These are phyloP conservation scores for Rhodotorula kratochvilovae DNA, from an alignment of 768 basidiomycete species.

Conservation along the genomic window DNA sequence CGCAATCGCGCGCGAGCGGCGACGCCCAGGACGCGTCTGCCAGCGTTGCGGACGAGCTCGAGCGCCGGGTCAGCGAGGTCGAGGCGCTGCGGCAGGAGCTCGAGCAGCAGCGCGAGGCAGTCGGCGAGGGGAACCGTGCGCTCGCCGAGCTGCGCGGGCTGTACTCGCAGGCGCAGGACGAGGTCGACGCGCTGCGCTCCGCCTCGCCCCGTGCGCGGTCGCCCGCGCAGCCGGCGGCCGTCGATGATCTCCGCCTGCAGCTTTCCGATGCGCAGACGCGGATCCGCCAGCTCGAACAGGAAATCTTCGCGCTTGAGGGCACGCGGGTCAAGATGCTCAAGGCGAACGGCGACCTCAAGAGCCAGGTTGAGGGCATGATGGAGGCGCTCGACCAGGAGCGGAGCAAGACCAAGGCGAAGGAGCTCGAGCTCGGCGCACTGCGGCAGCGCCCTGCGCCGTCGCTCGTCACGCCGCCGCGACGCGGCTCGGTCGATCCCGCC, in stretches of 20 bases:
- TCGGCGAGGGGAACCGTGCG: slow-evolving; percentile 36
- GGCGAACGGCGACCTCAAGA: slow-evolving; percentile 38
- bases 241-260: slow-evolving; percentile 66
- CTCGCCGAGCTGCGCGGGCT: slow-evolving; percentile 22
- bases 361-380: slow-evolving; percentile 34
- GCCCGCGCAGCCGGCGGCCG: background rate
- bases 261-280: slow-evolving; percentile 73
- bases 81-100: slow-evolving; percentile 21
- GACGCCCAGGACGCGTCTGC: slow-evolving; percentile 9
- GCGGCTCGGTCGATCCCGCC: background rate
- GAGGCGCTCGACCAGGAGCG: slow-evolving; percentile 36
- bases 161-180: slow-evolving; percentile 19
- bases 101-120: slow-evolving; percentile 44
- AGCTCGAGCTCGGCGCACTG: background rate
- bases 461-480: background rate
- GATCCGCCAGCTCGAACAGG: slow-evolving; percentile 69
- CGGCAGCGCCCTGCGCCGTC: background rate
- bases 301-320: slow-evolving; percentile 68
- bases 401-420: slow-evolving; percentile 4
- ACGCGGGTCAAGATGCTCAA: slow-evolving; percentile 53
- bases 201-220: background rate
- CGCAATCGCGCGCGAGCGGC: slow-evolving; percentile 4
- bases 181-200: slow-evolving; percentile 13
- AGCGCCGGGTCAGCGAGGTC: slow-evolving; percentile 17
- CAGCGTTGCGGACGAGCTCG: slow-evolving; percentile 18